phyloP scores from a whole-genome alignment of 345 rosid genomes.

The Carallia pectinifolia region DNA sequence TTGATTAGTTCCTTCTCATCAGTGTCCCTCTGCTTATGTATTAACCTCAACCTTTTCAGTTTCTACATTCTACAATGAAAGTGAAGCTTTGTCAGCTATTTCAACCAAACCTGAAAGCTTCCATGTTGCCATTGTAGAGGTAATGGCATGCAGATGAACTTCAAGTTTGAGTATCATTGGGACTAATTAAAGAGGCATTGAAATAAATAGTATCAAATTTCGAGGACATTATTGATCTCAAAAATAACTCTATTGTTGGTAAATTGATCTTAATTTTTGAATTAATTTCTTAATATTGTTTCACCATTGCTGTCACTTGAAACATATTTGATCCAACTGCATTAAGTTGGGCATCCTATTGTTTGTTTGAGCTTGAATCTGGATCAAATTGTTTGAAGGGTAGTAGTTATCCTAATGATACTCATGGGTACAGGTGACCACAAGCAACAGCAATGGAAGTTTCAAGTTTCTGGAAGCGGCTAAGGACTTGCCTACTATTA shows the following conservation, averaged over 20 bases:
- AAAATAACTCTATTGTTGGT: background rate
- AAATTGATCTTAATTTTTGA: no score
- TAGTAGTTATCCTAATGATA: slow-evolving; percentile 3
- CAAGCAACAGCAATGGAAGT: slow-evolving; percentile 40
- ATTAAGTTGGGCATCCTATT: background rate
- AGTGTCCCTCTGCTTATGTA: background rate
- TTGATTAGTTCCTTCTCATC: slow-evolving; percentile 15
- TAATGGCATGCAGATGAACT: slow-evolving; percentile 14
- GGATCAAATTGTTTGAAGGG: background rate
- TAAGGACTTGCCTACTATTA: slow-evolving; percentile 81
- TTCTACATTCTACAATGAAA: slow-evolving; percentile 62
- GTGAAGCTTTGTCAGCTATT: slow-evolving; percentile 70
- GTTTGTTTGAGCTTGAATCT: slow-evolving; percentile 1
- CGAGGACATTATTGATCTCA: background rate
- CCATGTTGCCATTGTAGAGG: slow-evolving; percentile 91
- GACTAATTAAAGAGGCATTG: background rate
- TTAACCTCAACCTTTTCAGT: slow-evolving; percentile 43
- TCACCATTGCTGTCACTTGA: background rate
- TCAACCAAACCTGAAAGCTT: slow-evolving; percentile 58
- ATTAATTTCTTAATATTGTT: no score
- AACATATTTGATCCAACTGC: background rate
- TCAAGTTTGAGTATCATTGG: background rate
- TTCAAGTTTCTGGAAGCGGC: slow-evolving; percentile 80
- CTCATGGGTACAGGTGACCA: slow-evolving; percentile 46
- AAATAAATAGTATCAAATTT: background rate